Evolutionary conservation across 2,329 filamentous ascomycete species (phyloP).

Genomic region (Chaetomiaceae sp.): DNA sequence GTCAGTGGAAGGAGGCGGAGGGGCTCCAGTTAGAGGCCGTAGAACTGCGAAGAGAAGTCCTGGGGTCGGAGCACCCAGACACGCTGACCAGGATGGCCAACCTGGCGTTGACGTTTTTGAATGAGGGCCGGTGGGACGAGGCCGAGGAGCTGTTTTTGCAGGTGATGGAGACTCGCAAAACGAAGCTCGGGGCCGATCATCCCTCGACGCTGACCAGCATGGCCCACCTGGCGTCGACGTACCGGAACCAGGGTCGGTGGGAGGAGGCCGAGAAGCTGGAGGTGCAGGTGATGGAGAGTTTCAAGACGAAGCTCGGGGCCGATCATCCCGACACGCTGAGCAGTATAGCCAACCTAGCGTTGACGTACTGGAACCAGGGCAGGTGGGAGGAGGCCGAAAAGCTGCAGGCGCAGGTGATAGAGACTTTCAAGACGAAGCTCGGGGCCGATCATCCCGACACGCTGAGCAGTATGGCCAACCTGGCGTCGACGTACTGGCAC

Average conservation of each 20-base stretch:
- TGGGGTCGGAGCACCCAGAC: not conserved
- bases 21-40: not conserved
- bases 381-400: slow-evolving; percentile 33
- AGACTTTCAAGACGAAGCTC: not conserved
- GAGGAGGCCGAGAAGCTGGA: slow-evolving; percentile 30
- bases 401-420: not conserved
- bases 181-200: not conserved
- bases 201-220: not conserved
- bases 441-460: not conserved
- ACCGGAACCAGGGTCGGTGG: not conserved
- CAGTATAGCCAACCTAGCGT: slow-evolving; percentile 12
- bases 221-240: too few relatives aligned
- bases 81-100: slow-evolving; percentile 7
- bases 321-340: not conserved
- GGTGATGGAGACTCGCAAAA: not conserved
- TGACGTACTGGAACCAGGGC: slow-evolving; percentile 12
- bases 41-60: not conserved
- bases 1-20: slow-evolving; percentile 13
- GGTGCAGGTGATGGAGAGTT: not conserved
- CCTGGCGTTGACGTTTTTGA: not conserved
- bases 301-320: not conserved
- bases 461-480: not conserved
- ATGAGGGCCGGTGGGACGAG: slow-evolving; percentile 8
- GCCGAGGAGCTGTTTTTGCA: not conserved
- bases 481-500: too few relatives aligned